Base-by-base conservation (phyloP, 352 stramenopile species). In the Pseudoperonospora humuli region DNA sequence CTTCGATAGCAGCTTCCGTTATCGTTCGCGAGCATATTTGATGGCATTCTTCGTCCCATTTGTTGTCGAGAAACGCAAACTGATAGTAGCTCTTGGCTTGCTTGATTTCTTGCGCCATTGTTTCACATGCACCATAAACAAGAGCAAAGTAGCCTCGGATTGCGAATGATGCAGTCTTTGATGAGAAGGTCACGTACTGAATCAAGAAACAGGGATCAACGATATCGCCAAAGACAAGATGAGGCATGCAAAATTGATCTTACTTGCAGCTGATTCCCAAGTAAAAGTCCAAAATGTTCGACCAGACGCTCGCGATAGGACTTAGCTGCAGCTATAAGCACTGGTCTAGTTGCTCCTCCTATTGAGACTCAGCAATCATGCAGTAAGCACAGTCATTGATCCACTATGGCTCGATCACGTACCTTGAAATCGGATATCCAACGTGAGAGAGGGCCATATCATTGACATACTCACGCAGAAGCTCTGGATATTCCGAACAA, bases 1-100 rank as follows among this genome's bases (percentile, higher is more conserved):
- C 34, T 3, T 53, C 33, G 1, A 80, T 32, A 11, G 64, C 57
- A 28, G 47, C 39, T 0, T 57, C 42, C 2, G 74, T 83, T 37
- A 89, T 67, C 7, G 46, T 45, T 34, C 54, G 72, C 20, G 61
- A 70, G 29, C 68, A 84, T 5, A 63, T 4, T 25, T 67, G 49
- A 6, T 85, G 67, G 21, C 75, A 85, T n/a, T 72, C 60, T 20
- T 63, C 54, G 24, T 80, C 54, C 74, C 71, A 86, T 21, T 67
- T 45, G 40, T 84, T 82, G 15, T 70, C 60, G 27, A 88, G 59
- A 41, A 80, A 91, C 0, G 64, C 47, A 43, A 73, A 85, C 41
- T 91, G 78, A 44, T 91, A 91, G 50, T 81, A 86, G 15, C 55
- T 54, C 37, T 61, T 69, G 10, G 75, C 78, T 37, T 91, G 73